Conservation (phyloP, 306 rosid genomes). For the Inga leiocalycina region DNA sequence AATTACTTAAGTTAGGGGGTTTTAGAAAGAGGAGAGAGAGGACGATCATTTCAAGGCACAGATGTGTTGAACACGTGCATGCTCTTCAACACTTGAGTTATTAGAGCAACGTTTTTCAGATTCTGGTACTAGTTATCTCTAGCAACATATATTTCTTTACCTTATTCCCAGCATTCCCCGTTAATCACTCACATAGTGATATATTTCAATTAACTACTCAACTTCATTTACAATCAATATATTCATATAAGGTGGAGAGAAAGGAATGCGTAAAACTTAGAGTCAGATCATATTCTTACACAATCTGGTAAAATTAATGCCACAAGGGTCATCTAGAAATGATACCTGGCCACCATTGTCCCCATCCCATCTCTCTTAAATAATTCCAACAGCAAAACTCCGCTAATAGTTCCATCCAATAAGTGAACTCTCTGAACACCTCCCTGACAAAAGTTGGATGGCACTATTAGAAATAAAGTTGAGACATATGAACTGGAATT, state of each 20-base stretch:
- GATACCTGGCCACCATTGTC: constrained; percentile 97
- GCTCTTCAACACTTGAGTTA: not conserved
- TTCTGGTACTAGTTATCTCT: not conserved
- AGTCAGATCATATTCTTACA: constrained; percentile 21
- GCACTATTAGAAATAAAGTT: constrained; percentile 21
- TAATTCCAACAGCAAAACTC: constrained; percentile 91
- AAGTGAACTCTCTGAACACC: constrained; percentile 99
- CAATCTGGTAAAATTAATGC: constrained; percentile 5
- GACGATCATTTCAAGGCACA: constrained; percentile 10
- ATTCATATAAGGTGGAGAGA: not conserved
- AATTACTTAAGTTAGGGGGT: constrained; percentile 14
- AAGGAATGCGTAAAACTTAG: constrained; percentile 22
- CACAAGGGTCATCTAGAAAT: constrained; percentile 1
- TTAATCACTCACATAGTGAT: not conserved
- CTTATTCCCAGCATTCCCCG: not conserved
- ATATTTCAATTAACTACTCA: constrained; percentile 21
- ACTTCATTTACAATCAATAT: constrained; percentile 1
- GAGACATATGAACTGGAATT: constrained; percentile 40
- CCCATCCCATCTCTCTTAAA: constrained; percentile 99
- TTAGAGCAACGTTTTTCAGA: not conserved
- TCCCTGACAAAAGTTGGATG: constrained; percentile 67
- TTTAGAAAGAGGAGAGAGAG: not conserved
- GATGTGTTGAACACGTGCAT: not conserved
- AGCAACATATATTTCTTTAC: not conserved
- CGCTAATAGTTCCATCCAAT: constrained; percentile 91